phyloP scores from a whole-genome alignment of 2,329 filamentous ascomycete species.

The Chrysoporthe puriensis region DNA sequence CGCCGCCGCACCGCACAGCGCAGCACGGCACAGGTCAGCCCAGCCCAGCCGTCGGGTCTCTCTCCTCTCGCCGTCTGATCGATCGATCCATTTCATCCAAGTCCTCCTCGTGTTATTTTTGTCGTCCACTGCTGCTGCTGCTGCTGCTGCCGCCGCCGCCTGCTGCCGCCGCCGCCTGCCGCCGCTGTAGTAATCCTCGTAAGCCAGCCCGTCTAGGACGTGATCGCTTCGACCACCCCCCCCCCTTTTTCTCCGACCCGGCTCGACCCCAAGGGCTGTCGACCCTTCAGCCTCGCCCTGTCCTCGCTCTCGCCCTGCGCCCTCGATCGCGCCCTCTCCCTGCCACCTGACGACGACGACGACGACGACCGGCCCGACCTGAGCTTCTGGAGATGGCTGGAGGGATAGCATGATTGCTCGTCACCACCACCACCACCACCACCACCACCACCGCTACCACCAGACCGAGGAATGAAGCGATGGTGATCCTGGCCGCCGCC shows the following conservation, averaged over 20 bases:
- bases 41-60: constrained; percentile 3
- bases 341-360: background rate
- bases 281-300: background rate
- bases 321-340: background rate
- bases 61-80: background rate
- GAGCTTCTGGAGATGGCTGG: constrained; percentile 20
- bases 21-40: background rate
- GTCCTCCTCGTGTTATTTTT: background rate
- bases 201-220: background rate
- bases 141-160: background rate
- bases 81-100: background rate
- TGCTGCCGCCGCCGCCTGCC: background rate
- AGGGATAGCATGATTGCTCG: constrained; percentile 23
- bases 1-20: background rate
- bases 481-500: constrained; percentile 29
- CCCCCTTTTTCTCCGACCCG: background rate
- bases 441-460: background rate
- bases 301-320: background rate
- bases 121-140: background rate
- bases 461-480: constrained; percentile 21
- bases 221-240: background rate
- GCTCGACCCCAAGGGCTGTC: too few species aligned
- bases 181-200: background rate
- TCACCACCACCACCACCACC: background rate
- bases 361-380: constrained; percentile 1